Base-by-base conservation (phyloP, 225 moss, liverwort and hornwort genomes). In the Thuidium tamariscinum region DNA sequence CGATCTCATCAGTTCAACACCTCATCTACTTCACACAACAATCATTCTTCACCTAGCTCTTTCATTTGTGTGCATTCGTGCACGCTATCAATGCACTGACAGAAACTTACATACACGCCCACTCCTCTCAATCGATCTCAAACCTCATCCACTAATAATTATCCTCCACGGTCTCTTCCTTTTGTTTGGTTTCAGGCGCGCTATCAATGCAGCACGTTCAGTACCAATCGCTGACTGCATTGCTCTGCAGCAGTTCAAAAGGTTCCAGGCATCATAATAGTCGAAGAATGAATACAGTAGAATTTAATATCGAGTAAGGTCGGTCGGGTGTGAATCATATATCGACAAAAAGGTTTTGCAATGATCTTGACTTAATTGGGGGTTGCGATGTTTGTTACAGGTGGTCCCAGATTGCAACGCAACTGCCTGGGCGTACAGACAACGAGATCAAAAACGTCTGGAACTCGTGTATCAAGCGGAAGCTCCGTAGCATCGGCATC, bases 381-480 rank as follows among this genome's bases (percentile, higher is more conserved):
- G 23, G 23, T 74, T 59, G 48, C 13, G 36, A 7, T 62, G 14
- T 9, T 3, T 42, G 34, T n/a, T 92, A 29, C 95, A 98, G 96
- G 74, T 98, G 98, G 98, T 98, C 98, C 19, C 95, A 96, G 85
- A 98, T 98, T 70, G 98, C 98, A 21, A 88, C 93, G 21, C 95
- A 94, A 77, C 88, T 98, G 72, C 98, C 98, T 17, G 98, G 98
- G 16, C 94, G 98, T 65, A 98, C 98, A 9, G 98, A 98, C 88
- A 98, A 98, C 86, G 98, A 98, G 84, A 98, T 98, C 2, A 98
- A 98, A 65, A 98, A 98, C 88, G 95, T 95, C 62, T 98, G 98
- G 98, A 98, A 98, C 89, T 98, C 98, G 21, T 96, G 96, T 84
- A 96, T 98, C 72, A 98, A 98, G 91, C 95, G 95, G 87, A 98